Conservation (phyloP, 2,329 filamentous ascomycete genomes). For the Trichophyton rubrum region DNA sequence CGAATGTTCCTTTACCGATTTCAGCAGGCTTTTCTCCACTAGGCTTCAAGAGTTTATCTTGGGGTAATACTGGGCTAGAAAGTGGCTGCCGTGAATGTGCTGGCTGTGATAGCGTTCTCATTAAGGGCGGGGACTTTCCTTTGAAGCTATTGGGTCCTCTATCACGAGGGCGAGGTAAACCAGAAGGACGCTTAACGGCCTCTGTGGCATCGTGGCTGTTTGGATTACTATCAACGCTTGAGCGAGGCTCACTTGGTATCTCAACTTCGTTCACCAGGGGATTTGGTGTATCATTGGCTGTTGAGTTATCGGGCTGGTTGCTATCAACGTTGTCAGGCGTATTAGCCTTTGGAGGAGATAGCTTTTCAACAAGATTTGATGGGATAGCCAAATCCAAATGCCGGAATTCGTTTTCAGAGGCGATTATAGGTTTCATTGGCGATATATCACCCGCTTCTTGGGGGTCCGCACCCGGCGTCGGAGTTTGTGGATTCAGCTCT, state of each 20-base stretch:
- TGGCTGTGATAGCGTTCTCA: constrained; percentile 42
- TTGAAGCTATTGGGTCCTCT: constrained; percentile 25
- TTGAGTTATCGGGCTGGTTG: neutral
- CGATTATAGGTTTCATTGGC: constrained; percentile 14
- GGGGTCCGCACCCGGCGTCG: neutral
- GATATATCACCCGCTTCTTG: constrained; percentile 9
- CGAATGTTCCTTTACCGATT: neutral
- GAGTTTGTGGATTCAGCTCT: neutral
- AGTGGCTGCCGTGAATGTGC: constrained; percentile 19
- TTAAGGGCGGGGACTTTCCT: constrained; percentile 35
- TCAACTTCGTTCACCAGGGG: neutral
- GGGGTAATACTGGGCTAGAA: neutral
- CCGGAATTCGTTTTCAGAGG: constrained; percentile 42
- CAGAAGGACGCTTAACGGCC: constrained; percentile 19
- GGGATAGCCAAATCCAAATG: constrained; percentile 49
- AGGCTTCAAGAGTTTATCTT: neutral
- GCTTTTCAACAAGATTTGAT: constrained; percentile 18
- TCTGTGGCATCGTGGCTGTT: neutral
- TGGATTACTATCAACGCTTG: constrained; percentile 7
- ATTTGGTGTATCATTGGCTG: neutral
- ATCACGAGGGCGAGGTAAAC: constrained; percentile 29
- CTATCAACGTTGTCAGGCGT: neutral
- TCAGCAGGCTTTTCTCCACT: neutral
- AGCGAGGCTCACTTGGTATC: neutral
- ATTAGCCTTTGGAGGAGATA: constrained; percentile 5